Percentiles rank a stretch among this genome's conserved stretches.
Evolutionary conservation across 208 protist species (phyloP).

Genomic region (Trypanosoma scelopori): DNA sequence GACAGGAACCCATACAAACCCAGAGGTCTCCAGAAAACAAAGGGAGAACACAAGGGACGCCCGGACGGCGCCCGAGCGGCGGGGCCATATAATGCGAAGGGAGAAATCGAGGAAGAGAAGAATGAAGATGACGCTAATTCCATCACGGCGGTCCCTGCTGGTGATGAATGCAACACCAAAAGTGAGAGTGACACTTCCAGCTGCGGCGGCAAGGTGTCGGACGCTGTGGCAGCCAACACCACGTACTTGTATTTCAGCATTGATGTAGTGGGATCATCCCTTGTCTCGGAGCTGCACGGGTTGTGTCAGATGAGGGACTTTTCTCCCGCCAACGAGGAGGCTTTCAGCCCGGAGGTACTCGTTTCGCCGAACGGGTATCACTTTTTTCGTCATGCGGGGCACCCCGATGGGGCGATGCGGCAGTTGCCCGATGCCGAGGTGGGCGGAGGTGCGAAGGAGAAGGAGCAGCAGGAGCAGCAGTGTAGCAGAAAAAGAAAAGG

Average conservation of each 20-base stretch:
- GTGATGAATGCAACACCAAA: not conserved
- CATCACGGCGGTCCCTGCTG: not conserved
- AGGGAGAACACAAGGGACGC: not conserved
- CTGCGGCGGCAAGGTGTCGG: conserved; percentile 9
- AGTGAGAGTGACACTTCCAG: conserved; percentile 2
- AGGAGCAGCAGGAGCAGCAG: not conserved
- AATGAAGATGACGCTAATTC: conserved; percentile 11
- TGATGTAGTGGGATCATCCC: conserved; percentile 46
- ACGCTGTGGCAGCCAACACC: not conserved
- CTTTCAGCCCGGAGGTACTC: conserved; percentile 19
- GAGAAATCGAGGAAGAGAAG: not conserved
- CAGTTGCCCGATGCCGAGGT: too few relatives aligned
- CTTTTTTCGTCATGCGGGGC: conserved; percentile 36
- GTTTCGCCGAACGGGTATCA: conserved; percentile 56
- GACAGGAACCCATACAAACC: conserved; percentile 17
- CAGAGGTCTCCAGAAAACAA: not conserved
- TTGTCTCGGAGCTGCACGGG: conserved; percentile 74
- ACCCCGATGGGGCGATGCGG: not conserved
- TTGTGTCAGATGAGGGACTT: conserved; percentile 54
- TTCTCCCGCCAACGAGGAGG: conserved; percentile 13
- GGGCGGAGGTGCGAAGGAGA: not conserved
- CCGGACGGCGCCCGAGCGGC: not conserved
- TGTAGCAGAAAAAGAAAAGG: not conserved
- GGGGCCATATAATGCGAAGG: not conserved
- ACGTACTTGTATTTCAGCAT: conserved; percentile 77